Conservation (phyloP, 2,329 filamentous ascomycete species). For the Rhinocladiella similis region DNA sequence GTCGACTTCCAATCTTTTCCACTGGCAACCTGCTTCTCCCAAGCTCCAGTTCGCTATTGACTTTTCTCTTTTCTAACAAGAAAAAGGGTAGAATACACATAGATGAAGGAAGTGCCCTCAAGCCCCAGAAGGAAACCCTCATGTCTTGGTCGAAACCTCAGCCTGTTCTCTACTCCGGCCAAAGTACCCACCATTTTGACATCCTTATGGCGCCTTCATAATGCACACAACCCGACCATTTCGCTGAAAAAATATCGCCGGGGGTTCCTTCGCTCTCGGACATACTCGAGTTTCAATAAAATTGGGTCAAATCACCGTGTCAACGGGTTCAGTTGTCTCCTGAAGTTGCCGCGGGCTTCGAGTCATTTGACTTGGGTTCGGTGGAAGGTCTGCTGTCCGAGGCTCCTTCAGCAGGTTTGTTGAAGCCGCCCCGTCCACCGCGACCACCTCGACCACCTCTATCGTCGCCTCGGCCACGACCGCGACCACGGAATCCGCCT, state of each 20-base stretch:
- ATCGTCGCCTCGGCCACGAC: constrained; percentile 55
- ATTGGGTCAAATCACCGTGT: constrained; percentile 3
- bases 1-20: not conserved
- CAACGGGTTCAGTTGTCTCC: constrained; percentile 16
- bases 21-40: not conserved
- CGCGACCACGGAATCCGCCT: constrained; percentile 58
- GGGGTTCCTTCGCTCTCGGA: constrained; percentile 11
- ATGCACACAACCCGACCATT: constrained; percentile 20
- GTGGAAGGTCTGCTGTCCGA: constrained; percentile 39
- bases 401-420: constrained; percentile 57
- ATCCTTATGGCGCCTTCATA: constrained; percentile 23
- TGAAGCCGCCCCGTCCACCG: constrained; percentile 59
- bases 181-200: constrained; percentile 16
- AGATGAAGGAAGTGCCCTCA: constrained; percentile 12
- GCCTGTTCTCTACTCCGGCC: constrained; percentile 13
- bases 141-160: not conserved
- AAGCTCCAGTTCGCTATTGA: not conserved
- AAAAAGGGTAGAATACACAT: constrained; percentile 23
- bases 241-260: constrained; percentile 13
- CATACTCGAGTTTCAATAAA: constrained; percentile 1
- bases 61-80: constrained; percentile 20
- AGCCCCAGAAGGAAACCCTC: not conserved
- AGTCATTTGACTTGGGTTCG: constrained; percentile 38
- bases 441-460: constrained; percentile 57
- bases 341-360: constrained; percentile 22